These are phyloP conservation scores for Lupinus albus DNA, from an alignment of 306 rosid species.

Conservation along the genomic window DNA sequence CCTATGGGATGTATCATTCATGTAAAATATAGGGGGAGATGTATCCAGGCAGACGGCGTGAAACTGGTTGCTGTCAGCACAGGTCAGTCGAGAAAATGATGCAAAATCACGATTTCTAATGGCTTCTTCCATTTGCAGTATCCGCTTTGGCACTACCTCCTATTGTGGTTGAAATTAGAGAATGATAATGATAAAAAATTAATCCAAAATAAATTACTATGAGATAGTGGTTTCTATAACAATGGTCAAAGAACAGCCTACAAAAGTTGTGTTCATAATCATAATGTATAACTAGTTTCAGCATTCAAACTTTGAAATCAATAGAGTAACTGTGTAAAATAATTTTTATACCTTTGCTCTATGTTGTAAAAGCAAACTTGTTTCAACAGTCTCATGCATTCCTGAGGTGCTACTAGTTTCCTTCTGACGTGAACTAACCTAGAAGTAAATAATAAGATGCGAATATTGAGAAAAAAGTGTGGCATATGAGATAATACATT, in stretches of 20 bases:
- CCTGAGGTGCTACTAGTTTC: slow-evolving; percentile 98
- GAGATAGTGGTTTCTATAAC: slow-evolving; percentile 9
- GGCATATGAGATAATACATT: slow-evolving; percentile 15
- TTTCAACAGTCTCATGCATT: slow-evolving; percentile 89
- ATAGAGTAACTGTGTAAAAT: slow-evolving; percentile 26
- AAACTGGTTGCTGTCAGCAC: slow-evolving; percentile 95
- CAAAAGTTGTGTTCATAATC: slow-evolving; percentile 5
- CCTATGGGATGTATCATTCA: slow-evolving; percentile 99
- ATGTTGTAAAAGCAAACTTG: slow-evolving; percentile 92
- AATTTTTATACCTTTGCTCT: slow-evolving; percentile 79
- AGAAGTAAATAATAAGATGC: slow-evolving; percentile 45
- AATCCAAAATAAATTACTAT: slow-evolving; percentile 29
- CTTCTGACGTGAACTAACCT: slow-evolving; percentile 97
- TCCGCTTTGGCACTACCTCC: slow-evolving; percentile 96
- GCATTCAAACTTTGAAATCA: slow-evolving; percentile 32
- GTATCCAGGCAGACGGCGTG: slow-evolving; percentile 99
- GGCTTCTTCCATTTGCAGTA: slow-evolving; percentile 89
- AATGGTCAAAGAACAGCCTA: slow-evolving; percentile 11
- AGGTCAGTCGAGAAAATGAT: slow-evolving; percentile 74
- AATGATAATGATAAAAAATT: slow-evolving; percentile 16
- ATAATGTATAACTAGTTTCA: slow-evolving; percentile 13
- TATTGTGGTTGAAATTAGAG: slow-evolving; percentile 40
- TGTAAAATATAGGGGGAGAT: slow-evolving; percentile 91
- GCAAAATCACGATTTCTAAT: slow-evolving; percentile 79
- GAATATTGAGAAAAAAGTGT: slow-evolving; percentile 28